Conservation (phyloP, 176 grass and related monocot genomes). For the Eragrostis curvula region DNA sequence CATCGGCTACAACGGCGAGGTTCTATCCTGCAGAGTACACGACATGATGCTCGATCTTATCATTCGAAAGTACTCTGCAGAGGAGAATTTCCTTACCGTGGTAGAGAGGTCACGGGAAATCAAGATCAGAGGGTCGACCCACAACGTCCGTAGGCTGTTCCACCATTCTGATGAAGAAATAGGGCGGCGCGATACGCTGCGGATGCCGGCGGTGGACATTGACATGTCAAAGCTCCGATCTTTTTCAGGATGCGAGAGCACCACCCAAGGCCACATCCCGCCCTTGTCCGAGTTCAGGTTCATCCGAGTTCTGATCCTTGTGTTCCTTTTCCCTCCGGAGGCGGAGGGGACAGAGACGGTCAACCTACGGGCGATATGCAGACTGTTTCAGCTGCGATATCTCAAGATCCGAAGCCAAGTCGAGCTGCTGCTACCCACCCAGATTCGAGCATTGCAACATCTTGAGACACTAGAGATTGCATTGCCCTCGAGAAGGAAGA, state of each 20-base stretch:
- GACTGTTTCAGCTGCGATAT: background rate
- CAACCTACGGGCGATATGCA: background rate
- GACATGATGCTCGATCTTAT: constrained; percentile 18
- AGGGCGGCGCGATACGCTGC: background rate
- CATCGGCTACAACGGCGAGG: background rate
- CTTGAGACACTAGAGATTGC: background rate
- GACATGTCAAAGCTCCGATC: background rate
- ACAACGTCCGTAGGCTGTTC: constrained; percentile 7
- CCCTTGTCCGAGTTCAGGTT: background rate
- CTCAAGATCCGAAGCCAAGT: background rate
- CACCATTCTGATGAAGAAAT: background rate
- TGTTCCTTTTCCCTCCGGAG: background rate
- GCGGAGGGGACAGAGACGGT: background rate
- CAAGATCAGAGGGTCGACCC: background rate
- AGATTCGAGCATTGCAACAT: background rate
- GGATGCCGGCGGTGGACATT: background rate
- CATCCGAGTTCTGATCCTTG: background rate
- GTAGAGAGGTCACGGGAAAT: background rate
- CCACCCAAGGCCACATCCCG: background rate
- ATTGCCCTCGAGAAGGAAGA: background rate
- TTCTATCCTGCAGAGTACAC: background rate
- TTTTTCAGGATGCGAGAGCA: background rate
- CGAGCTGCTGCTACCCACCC: background rate
- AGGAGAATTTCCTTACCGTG: constrained; percentile 1
- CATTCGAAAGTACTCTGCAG: background rate